Conservation (phyloP, 2,329 filamentous ascomycete species). For the Aspergillus sp. region DNA sequence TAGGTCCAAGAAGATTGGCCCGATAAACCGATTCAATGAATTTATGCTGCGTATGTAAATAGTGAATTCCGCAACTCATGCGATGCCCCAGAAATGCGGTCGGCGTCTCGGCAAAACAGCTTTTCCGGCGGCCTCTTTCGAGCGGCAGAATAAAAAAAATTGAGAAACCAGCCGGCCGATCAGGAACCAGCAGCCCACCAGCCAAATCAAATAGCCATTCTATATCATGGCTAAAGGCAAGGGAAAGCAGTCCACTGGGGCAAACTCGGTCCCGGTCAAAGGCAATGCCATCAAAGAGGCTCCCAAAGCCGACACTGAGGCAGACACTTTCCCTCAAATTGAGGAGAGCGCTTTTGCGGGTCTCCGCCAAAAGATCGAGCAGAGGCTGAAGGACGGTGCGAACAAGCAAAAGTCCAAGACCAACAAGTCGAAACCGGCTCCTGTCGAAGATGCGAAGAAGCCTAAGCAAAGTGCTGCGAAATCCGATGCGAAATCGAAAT, state of each 20-base stretch:
- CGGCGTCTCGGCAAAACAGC: constrained; percentile 25
- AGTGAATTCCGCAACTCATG: not conserved
- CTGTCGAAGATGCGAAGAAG: constrained; percentile 30
- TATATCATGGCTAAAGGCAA: constrained; percentile 45
- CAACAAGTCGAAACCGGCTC: constrained; percentile 28
- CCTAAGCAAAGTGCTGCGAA: constrained; percentile 30
- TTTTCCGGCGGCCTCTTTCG: constrained; percentile 36
- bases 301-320: constrained; percentile 20
- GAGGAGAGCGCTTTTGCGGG: constrained; percentile 46
- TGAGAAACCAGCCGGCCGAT: constrained; percentile 28
- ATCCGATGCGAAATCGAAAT: constrained; percentile 24
- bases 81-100: not conserved
- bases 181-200: constrained; percentile 16
- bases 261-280: constrained; percentile 23
- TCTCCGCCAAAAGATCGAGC: constrained; percentile 48
- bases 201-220: constrained; percentile 10
- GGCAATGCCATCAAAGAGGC: constrained; percentile 24
- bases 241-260: constrained; percentile 38
- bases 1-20: not conserved
- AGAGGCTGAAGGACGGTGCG: constrained; percentile 41
- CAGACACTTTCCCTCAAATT: constrained; percentile 38
- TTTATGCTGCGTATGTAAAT: not conserved
- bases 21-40: not conserved
- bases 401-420: constrained; percentile 38
- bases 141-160: constrained; percentile 41